Evolutionary conservation across 257 asterid species (phyloP).

Genomic region (Leonotis leonurus): DNA sequence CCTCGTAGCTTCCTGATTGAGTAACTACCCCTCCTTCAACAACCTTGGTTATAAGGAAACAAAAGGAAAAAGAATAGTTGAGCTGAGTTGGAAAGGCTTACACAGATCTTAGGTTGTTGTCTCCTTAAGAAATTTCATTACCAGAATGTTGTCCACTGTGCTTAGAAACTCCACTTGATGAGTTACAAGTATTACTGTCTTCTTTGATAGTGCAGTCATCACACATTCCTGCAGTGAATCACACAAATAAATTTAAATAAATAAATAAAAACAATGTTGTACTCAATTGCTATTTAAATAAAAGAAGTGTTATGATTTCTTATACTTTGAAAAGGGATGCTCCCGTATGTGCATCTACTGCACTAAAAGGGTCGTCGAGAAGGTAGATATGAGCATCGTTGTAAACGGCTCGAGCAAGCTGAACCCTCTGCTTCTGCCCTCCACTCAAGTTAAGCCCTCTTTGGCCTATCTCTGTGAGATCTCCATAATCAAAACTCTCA

Average conservation of each 20-base stretch:
- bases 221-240: slow-evolving; percentile 62
- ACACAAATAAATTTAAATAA: too few species aligned
- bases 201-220: slow-evolving; percentile 53
- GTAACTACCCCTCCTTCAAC: slow-evolving; percentile 46
- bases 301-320: background rate
- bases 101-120: background rate
- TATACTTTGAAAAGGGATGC: slow-evolving; percentile 61
- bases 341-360: slow-evolving; percentile 90
- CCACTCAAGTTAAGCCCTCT: slow-evolving; percentile 83
- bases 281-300: background rate
- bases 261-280: background rate
- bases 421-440: slow-evolving; percentile 83
- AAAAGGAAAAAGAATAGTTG: background rate
- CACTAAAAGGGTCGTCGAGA: slow-evolving; percentile 86
- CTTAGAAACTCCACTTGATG: slow-evolving; percentile 78
- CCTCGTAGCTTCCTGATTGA: slow-evolving; percentile 58
- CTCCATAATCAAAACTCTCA: slow-evolving; percentile 50
- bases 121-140: slow-evolving; percentile 19
- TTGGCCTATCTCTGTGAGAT: slow-evolving; percentile 81
- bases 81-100: background rate
- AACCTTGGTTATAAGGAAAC: too few species aligned
- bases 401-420: slow-evolving; percentile 79
- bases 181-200: slow-evolving; percentile 70
- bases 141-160: slow-evolving; percentile 60
- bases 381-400: slow-evolving; percentile 60